Percentiles rank a stretch among this genome's conserved stretches.
phyloP scores from a whole-genome alignment of 2,329 filamentous ascomycete species.

The Beauveria sp. region DNA sequence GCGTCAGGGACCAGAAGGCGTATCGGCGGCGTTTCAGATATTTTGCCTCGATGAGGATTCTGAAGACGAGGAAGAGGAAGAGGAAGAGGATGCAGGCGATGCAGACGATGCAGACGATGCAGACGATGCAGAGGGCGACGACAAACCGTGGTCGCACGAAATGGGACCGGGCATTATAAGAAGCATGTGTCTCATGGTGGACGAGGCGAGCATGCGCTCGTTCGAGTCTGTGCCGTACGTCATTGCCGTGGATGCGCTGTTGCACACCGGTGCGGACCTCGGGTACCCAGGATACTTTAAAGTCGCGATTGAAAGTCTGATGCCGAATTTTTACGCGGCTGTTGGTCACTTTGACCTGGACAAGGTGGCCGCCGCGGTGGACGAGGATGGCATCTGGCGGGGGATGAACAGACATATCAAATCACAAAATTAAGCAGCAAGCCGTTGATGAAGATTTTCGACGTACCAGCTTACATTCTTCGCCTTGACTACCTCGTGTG shows the following conservation, averaged over 20 bases:
- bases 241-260: slow-evolving; percentile 2
- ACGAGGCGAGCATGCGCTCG: not conserved
- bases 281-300: not conserved
- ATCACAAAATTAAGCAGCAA: not conserved
- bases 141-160: not conserved
- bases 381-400: not conserved
- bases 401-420: not conserved
- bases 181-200: not conserved
- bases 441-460: too few relatives aligned
- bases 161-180: not conserved
- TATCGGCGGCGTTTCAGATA: not conserved
- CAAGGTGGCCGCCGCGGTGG: not conserved
- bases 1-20: not conserved
- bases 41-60: not conserved
- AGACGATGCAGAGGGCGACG: not conserved
- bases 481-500: too few relatives aligned
- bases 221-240: not conserved
- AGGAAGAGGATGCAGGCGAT: not conserved
- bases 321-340: not conserved
- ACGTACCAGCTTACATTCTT: too few relatives aligned
- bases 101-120: too few relatives aligned
- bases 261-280: not conserved
- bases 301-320: not conserved
- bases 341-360: not conserved
- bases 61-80: not conserved